phyloP scores from a whole-genome alignment of 2,329 filamentous ascomycete species.

The Corinectria fuckeliana region DNA sequence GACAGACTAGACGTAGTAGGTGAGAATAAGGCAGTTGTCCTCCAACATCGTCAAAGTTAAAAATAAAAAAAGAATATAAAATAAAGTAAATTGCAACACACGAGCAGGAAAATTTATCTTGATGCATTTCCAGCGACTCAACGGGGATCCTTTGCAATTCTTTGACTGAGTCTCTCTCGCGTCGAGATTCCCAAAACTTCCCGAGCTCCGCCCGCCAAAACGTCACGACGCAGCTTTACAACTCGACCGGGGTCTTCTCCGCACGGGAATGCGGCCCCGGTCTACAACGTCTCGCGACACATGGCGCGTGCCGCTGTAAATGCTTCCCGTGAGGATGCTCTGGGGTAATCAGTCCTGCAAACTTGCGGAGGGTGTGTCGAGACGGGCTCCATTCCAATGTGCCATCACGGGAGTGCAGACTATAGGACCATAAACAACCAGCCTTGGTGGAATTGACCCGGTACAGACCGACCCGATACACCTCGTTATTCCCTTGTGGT shows the following conservation, averaged over 20 bases:
- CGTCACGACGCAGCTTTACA: constrained; percentile 2
- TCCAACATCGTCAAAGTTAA: no score
- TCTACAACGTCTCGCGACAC: constrained; percentile 1
- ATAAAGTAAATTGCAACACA: background rate
- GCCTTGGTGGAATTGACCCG: constrained; percentile 54
- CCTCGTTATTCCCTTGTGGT: background rate
- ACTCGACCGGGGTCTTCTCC: background rate
- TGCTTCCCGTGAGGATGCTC: background rate
- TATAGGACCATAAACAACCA: background rate
- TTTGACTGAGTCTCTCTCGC: constrained; percentile 1
- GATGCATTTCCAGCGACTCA: constrained; percentile 1
- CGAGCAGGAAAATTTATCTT: background rate
- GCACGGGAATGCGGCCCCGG: background rate
- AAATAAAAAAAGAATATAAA: background rate
- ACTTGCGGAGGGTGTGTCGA: background rate
- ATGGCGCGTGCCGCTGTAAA: background rate
- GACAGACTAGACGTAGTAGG: background rate
- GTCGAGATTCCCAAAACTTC: constrained; percentile 2
- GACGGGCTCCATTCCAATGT: background rate
- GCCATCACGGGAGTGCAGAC: background rate
- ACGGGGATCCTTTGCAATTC: background rate
- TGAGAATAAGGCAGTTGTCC: background rate
- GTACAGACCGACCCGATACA: constrained; percentile 47
- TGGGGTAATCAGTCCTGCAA: background rate
- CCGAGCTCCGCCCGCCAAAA: background rate